These are phyloP conservation scores for Alternaria longipes DNA, from an alignment of 2,329 filamentous ascomycete species.

Conservation along the genomic window DNA sequence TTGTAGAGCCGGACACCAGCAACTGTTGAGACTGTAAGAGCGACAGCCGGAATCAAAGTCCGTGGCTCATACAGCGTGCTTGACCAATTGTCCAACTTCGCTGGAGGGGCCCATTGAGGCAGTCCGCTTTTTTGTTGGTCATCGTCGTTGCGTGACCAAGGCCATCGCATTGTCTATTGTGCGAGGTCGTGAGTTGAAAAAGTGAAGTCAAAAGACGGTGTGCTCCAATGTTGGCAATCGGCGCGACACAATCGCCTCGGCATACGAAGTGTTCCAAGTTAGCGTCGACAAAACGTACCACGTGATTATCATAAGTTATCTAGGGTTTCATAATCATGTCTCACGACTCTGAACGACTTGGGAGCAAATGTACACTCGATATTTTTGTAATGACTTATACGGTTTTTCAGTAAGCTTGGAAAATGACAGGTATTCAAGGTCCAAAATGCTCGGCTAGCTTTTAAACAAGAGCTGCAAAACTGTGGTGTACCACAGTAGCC, in stretches of 20 bases:
- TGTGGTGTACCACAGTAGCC: neutral
- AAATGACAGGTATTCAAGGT: neutral
- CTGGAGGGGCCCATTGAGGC: constrained; percentile 34
- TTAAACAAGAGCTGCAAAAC: neutral
- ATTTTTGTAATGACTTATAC: neutral
- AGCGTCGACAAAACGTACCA: neutral
- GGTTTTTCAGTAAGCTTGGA: neutral
- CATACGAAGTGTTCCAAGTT: neutral
- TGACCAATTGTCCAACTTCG: constrained; percentile 57
- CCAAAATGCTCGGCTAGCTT: neutral
- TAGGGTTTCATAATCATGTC: neutral
- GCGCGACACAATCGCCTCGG: constrained; percentile 3
- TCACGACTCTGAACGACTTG: neutral
- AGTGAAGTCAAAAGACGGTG: constrained; percentile 7
- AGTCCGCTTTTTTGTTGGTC: constrained; percentile 43
- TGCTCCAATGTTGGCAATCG: constrained; percentile 1
- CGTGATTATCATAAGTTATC: neutral
- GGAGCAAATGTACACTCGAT: neutral
- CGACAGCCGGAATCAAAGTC: constrained; percentile 63
- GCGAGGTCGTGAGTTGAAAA: constrained; percentile 29
- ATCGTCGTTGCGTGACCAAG: constrained; percentile 49
- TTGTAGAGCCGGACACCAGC: constrained; percentile 69
- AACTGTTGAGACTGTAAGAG: constrained; percentile 66
- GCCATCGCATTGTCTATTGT: constrained; percentile 53
- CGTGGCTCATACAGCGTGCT: constrained; percentile 65